These are phyloP conservation scores for Pseudozyma hubeiensis DNA, from an alignment of 1,284 basidiomycete genomes.

Conservation along the genomic window DNA sequence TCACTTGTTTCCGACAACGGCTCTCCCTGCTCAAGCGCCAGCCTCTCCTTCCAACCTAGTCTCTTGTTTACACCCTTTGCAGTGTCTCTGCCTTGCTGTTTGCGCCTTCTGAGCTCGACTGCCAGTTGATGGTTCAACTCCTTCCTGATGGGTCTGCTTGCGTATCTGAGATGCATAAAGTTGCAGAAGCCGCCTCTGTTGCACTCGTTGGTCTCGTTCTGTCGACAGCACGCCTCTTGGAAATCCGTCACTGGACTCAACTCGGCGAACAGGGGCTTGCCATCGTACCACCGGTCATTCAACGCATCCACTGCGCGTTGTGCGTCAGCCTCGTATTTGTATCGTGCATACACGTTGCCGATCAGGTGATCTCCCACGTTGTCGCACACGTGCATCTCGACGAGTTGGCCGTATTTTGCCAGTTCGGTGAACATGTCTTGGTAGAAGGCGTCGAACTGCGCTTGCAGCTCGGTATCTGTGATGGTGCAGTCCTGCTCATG, in stretches of 20 bases:
- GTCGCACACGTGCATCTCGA: constrained; percentile 96
- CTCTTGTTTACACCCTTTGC: constrained; percentile 26
- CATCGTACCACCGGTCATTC: constrained; percentile 98
- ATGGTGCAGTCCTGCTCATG: constrained; percentile 82
- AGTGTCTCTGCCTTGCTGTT: constrained; percentile 28
- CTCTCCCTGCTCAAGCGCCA: constrained; percentile 39
- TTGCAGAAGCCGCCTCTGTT: constrained; percentile 82
- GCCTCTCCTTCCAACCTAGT: constrained; percentile 45
- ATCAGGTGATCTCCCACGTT: constrained; percentile 99
- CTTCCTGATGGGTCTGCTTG: constrained; percentile 45
- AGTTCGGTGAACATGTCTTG: constrained; percentile 83
- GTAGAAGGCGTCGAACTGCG: constrained; percentile 96
- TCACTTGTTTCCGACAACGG: constrained; percentile 2
- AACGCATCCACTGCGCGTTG: constrained; percentile 90
- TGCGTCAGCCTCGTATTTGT: constrained; percentile 98
- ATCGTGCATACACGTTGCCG: constrained; percentile 98
- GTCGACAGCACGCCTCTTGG: constrained; percentile 96
- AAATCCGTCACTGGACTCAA: constrained; percentile 98
- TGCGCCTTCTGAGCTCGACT: constrained; percentile 55
- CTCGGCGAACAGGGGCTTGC: constrained; percentile 96
- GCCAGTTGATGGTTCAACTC: constrained; percentile 62
- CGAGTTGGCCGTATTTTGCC: constrained; percentile 90
- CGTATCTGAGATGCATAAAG: constrained; percentile 86
- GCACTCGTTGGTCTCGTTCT: constrained; percentile 78
- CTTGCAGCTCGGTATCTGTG: constrained; percentile 83